A percentile compares a stretch with the other conserved stretches of the same genome.
These are phyloP conservation scores for Geotrichum ghanense DNA, from an alignment of 805 yeast species.

Conservation along the genomic window DNA sequence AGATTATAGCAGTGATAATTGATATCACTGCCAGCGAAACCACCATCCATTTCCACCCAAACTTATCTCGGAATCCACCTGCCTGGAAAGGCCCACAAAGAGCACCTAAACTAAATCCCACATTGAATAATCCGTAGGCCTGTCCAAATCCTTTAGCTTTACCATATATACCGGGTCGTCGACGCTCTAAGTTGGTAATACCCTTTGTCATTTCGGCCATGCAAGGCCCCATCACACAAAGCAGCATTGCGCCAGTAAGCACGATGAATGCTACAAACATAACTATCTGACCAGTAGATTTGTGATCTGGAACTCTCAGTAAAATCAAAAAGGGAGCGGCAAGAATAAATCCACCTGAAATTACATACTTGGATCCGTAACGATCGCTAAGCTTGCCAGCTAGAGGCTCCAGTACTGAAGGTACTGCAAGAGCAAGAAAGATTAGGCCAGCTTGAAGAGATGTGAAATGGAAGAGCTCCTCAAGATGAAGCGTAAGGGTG, in stretches of 20 bases:
- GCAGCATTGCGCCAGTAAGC: constrained; percentile 16
- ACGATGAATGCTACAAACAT: constrained; percentile 20
- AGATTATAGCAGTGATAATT: constrained; percentile 14
- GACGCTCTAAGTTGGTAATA: constrained; percentile 15
- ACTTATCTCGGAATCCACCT: constrained; percentile 15
- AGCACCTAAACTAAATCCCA: constrained; percentile 23
- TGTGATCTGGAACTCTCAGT: constrained; percentile 19
- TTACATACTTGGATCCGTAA: constrained; percentile 19
- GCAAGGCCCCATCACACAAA: constrained; percentile 17
- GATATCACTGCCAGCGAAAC: constrained; percentile 16
- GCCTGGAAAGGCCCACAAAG: constrained; percentile 25
- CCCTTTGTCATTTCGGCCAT: constrained; percentile 21
- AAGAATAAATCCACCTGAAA: constrained; percentile 18
- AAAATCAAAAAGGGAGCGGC: constrained; percentile 14
- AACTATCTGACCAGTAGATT: constrained; percentile 16
- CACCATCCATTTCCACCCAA: constrained; percentile 19
- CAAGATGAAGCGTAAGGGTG: constrained; percentile 22
- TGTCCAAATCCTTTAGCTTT: constrained; percentile 24
- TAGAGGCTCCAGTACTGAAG: constrained; percentile 21
- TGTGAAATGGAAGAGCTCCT: constrained; percentile 19
- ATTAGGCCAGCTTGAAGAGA: constrained; percentile 23
- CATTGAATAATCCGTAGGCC: constrained; percentile 25
- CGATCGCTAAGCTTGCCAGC: constrained; percentile 19
- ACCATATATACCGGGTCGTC: constrained; percentile 22
- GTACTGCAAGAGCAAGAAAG: constrained; percentile 23